phyloP scores from a whole-genome alignment of 768 basidiomycete genomes.

The Thelephora ganbajun region DNA sequence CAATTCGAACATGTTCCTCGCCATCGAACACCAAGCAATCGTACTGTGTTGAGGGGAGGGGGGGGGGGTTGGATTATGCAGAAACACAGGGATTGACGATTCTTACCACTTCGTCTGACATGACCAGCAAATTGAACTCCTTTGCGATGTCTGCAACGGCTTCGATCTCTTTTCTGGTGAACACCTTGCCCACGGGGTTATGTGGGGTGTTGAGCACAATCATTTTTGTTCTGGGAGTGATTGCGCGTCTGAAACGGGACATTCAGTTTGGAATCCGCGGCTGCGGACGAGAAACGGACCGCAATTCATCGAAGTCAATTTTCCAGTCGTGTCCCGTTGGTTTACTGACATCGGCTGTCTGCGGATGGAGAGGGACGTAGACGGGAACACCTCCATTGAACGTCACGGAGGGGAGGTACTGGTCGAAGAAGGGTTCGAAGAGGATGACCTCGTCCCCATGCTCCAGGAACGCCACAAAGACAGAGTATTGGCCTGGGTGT shows the following conservation, averaged over 20 bases:
- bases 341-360: slow-evolving; percentile 29
- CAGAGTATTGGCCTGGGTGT: slow-evolving; percentile 74
- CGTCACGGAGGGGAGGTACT: slow-evolving; percentile 83
- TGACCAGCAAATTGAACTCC: slow-evolving; percentile 84
- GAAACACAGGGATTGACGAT: neutral
- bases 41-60: slow-evolving; percentile 38
- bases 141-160: slow-evolving; percentile 77
- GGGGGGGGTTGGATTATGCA: neutral
- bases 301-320: slow-evolving; percentile 79
- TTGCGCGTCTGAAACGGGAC: slow-evolving; percentile 38
- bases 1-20: slow-evolving; percentile 84
- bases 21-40: slow-evolving; percentile 85
- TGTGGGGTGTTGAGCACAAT: slow-evolving; percentile 95
- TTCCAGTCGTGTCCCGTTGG: slow-evolving; percentile 72
- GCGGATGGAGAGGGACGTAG: slow-evolving; percentile 91
- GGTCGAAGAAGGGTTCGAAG: slow-evolving; percentile 98
- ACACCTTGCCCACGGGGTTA: slow-evolving; percentile 98
- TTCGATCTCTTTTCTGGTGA: slow-evolving; percentile 70
- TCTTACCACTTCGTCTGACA: slow-evolving; percentile 93
- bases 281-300: slow-evolving; percentile 25
- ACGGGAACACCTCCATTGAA: slow-evolving; percentile 92
- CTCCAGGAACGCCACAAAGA: slow-evolving; percentile 84
- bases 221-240: slow-evolving; percentile 85
- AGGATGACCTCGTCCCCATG: slow-evolving; percentile 94
- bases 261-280: slow-evolving; percentile 1